Evolutionary conservation across 768 basidiomycete species (phyloP).

Genomic region (Naganishia vaughanmartiniae): DNA sequence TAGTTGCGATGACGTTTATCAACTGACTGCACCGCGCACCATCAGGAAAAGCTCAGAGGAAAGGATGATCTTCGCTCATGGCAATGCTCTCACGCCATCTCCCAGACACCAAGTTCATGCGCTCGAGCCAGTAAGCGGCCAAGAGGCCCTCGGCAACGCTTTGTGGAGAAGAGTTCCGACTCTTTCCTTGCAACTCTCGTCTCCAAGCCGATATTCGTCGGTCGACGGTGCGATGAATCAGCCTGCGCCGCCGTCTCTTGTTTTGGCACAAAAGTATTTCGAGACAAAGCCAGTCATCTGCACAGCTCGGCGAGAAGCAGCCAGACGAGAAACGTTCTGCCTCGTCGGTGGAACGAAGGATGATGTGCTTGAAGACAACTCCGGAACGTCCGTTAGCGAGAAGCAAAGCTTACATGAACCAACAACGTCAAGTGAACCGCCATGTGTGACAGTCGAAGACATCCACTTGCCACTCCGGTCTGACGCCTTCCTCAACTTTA

Average conservation of each 20-base stretch:
- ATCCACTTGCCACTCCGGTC: background rate
- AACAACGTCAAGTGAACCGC: background rate
- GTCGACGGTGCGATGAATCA: background rate
- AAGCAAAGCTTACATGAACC: background rate
- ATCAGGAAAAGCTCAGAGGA: background rate
- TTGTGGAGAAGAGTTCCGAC: conserved; percentile 1
- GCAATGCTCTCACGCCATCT: background rate
- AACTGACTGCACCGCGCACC: background rate
- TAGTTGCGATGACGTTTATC: background rate
- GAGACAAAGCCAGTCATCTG: background rate
- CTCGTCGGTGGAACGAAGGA: background rate
- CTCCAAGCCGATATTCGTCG: background rate
- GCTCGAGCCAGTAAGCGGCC: background rate
- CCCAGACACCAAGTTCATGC: background rate
- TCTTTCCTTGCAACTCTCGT: background rate
- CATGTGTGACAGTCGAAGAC: background rate
- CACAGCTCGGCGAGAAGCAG: conserved; percentile 15
- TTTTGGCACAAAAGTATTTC: background rate
- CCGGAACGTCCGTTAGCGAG: background rate
- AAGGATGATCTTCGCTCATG: background rate
- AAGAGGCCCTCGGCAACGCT: background rate
- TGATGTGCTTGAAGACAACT: background rate
- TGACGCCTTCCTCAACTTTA: conserved; percentile 4
- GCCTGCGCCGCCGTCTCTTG: background rate
- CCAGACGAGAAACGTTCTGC: conserved; percentile 22